Base-by-base conservation (phyloP, 305 asterid genomes). In the Striga hermonthica region DNA sequence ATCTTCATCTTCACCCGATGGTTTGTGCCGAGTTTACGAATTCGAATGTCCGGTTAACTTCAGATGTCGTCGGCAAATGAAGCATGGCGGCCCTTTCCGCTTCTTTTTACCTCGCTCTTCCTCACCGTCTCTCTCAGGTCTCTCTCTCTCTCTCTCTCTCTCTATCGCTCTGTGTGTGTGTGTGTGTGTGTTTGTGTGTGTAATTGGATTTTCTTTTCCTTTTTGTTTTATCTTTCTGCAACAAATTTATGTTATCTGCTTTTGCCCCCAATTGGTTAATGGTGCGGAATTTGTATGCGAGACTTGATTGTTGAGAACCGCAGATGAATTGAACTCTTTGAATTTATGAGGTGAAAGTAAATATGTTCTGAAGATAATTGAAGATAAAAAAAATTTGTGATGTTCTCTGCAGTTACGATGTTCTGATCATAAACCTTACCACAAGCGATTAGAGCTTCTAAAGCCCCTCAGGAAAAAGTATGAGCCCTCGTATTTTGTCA, bases 51-150 rank as follows among this genome's bases (percentile, higher is more conserved):
- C 62, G 58, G 7, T 39, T 61, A 39, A 56, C 69, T 13, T 64
- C 76, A 50, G 62, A 67, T 72, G 74, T 68, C 59, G 47, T 38
- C 67, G 22, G 36, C 71, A 8, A 39, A 39, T 77, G 84, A 82
- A 68, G 53, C 67, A 82, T 81, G 84, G 72, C 83, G 72, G n/a
- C n/a, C n/a, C 65, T 72, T 38, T 81, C 84, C 2, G 68, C 76
- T 72, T 71, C 85, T 67, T 56, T 74, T 48, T 53, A 76, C 31
- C 66, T 76, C 61, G 13, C 75, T 28, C 67, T 81, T 40, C 62
- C 74, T 68, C 74, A 53, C 54, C 78, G 66, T 8, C 74, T 28
- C 9, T 82, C 83, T 63, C 82, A 65, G 84, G 87, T 80, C 34
- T 53, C 50, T 68, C 31, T 22, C 2, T 2, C 31, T 22, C 31